phyloP scores from a whole-genome alignment of 306 rosid genomes.

The Oemleria cerasiformis region DNA sequence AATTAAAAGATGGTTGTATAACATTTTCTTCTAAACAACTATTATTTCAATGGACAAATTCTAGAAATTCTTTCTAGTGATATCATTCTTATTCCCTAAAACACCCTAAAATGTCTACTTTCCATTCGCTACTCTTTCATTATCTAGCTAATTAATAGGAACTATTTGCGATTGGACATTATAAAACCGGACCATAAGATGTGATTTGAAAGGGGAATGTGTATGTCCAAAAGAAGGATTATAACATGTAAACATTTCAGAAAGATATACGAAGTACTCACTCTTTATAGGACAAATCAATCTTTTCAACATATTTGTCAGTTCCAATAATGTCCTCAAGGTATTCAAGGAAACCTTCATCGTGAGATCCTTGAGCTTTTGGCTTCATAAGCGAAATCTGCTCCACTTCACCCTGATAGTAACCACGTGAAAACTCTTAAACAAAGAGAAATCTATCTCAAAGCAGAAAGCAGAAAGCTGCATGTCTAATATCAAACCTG shows the following conservation, averaged over 20 bases:
- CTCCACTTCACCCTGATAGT: slow-evolving; percentile 87
- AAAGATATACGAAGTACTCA: slow-evolving; percentile 45
- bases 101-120: background rate
- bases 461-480: background rate
- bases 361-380: slow-evolving; percentile 96
- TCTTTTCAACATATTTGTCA: slow-evolving; percentile 80
- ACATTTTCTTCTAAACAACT: background rate
- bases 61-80: background rate
- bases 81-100: background rate
- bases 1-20: background rate
- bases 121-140: background rate
- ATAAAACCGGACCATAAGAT: background rate
- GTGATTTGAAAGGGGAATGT: background rate
- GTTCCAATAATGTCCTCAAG: slow-evolving; percentile 96
- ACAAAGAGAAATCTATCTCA: slow-evolving; percentile 11
- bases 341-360: slow-evolving; percentile 97
- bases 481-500: slow-evolving; percentile 49
- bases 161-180: background rate
- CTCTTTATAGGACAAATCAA: slow-evolving; percentile 75
- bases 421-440: slow-evolving; percentile 30
- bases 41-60: background rate
- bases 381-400: slow-evolving; percentile 98
- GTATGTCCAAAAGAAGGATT: background rate
- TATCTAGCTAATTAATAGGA: background rate
- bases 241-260: background rate